A percentile compares a stretch with the other conserved stretches of the same genome.
phyloP scores from a whole-genome alignment of 1,284 basidiomycete genomes.

The Ganoderma meredithae region DNA sequence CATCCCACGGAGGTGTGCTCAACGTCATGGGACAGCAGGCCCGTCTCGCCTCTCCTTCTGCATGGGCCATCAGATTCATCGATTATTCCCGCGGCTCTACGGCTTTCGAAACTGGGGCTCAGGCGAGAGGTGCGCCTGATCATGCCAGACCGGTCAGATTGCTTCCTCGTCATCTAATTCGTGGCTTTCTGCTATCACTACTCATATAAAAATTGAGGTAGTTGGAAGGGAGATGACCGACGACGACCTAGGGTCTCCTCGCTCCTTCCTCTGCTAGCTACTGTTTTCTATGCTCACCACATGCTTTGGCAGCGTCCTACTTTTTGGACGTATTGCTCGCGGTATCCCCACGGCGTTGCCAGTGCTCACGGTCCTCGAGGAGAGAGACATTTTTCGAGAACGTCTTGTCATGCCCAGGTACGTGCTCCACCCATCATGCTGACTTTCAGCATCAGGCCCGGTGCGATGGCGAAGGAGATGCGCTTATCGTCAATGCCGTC shows the following conservation, averaged over 20 bases:
- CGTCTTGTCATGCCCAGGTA: conserved; percentile 33
- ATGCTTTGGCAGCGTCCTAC: conserved; percentile 20
- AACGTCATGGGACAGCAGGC: conserved; percentile 6
- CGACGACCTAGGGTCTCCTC: conserved; percentile 13
- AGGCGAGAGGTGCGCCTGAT: conserved; percentile 15
- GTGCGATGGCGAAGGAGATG: background rate
- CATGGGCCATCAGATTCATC: background rate
- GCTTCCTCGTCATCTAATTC: background rate
- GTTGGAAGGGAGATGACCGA: background rate
- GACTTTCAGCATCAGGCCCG: background rate
- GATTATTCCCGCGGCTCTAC: background rate
- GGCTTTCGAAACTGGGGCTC: background rate
- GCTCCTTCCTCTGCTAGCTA: conserved; percentile 14
- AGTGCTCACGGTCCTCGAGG: background rate
- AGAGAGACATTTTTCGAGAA: conserved; percentile 20
- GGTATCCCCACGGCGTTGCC: background rate
- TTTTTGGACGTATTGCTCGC: conserved; percentile 14
- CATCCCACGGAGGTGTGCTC: background rate
- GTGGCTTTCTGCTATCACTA: conserved; percentile 13
- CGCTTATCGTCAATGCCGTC: background rate
- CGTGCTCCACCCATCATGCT: background rate
- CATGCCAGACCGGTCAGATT: background rate
- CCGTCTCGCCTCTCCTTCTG: background rate
- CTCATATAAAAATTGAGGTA: conserved; percentile 20
- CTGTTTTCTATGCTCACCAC: conserved; percentile 27